Conservation (phyloP, 2,329 filamentous ascomycete species). For the Cladosporium austrohemisphaericum region DNA sequence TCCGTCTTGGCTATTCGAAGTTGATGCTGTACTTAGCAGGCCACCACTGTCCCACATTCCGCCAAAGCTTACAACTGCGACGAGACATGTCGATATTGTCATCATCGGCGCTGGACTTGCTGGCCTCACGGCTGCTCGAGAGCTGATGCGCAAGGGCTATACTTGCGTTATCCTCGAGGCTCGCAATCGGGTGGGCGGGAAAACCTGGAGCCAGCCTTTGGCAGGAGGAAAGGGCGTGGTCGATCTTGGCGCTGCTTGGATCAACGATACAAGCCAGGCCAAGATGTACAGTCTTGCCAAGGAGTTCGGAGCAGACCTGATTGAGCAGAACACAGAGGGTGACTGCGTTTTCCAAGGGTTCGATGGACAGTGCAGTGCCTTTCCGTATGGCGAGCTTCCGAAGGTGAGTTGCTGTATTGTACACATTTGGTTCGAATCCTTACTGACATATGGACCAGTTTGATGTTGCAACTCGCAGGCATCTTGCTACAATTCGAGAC, state of each 20-base stretch:
- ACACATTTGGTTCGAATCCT: not conserved
- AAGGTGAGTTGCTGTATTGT: constrained; percentile 23
- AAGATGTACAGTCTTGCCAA: constrained; percentile 42
- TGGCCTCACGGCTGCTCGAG: constrained; percentile 30
- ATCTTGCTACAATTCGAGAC: constrained; percentile 35
- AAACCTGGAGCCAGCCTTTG: constrained; percentile 43
- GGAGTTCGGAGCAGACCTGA: constrained; percentile 41
- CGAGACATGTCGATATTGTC: constrained; percentile 28
- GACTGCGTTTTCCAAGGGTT: constrained; percentile 41
- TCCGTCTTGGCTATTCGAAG: constrained; percentile 26
- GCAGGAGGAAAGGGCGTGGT: constrained; percentile 36
- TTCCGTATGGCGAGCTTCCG: constrained; percentile 34
- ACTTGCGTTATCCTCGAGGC: constrained; percentile 32
- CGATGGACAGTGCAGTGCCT: constrained; percentile 33
- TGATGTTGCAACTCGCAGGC: constrained; percentile 20
- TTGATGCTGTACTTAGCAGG: constrained; percentile 25
- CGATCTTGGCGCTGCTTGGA: constrained; percentile 58
- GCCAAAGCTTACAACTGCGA: not conserved
- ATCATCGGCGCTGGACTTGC: constrained; percentile 33
- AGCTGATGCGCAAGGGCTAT: constrained; percentile 27
- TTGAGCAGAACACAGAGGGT: constrained; percentile 49
- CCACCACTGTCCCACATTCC: constrained; percentile 16
- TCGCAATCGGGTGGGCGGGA: constrained; percentile 38
- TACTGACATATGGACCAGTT: constrained; percentile 19
- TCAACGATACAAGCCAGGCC: constrained; percentile 54